Percentiles rank a stretch among this genome's conserved stretches.
Conservation (phyloP, 2,329 filamentous ascomycete species). For the Neopestalotiopsis rosae region DNA sequence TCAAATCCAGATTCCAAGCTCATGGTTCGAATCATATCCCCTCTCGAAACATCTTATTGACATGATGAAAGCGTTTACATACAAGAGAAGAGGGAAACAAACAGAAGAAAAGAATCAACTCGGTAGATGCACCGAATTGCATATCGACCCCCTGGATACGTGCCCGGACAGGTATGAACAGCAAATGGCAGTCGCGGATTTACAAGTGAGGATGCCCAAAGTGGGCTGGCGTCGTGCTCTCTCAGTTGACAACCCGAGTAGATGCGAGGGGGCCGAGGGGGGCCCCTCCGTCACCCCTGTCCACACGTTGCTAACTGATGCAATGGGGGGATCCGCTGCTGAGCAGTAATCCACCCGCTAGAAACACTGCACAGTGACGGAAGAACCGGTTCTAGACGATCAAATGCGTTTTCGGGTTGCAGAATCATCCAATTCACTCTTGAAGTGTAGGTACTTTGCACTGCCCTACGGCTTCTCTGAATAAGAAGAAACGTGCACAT, state of each 20-base stretch:
- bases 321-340: background rate
- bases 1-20: too few species aligned
- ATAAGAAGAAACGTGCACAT: background rate
- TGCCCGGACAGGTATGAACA: background rate
- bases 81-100: too few species aligned
- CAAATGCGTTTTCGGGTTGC: too few species aligned
- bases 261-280: background rate
- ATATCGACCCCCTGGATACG: background rate
- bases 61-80: too few species aligned
- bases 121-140: too few species aligned
- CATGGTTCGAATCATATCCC: too few species aligned
- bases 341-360: background rate
- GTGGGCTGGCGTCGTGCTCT: background rate
- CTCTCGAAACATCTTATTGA: too few species aligned
- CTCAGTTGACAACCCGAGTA: too few species aligned
- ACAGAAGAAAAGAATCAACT: background rate
- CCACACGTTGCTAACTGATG: slow-evolving; percentile 1
- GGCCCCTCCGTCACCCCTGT: background rate
- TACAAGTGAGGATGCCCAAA: background rate
- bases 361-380: slow-evolving; percentile 19
- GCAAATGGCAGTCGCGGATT: background rate
- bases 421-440: too few species aligned
- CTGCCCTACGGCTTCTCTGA: background rate
- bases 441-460: too few species aligned
- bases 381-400: slow-evolving; percentile 1